Percentiles rank a stretch among this genome's conserved stretches.
These are phyloP conservation scores for Collybiopsis luxurians DNA, from an alignment of 768 basidiomycete genomes.

Conservation along the genomic window DNA sequence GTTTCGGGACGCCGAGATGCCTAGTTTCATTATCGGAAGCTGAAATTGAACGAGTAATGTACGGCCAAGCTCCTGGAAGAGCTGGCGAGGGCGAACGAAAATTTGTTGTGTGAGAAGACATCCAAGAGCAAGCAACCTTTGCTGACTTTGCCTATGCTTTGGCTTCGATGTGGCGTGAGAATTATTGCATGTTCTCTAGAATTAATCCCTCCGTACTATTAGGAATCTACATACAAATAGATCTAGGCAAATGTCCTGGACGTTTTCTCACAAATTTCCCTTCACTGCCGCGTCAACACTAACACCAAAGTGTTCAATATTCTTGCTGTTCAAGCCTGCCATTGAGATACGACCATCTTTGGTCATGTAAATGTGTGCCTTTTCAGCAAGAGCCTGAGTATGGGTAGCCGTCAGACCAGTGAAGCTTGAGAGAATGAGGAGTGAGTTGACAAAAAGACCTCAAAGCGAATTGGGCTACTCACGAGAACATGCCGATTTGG, in stretches of 20 bases:
- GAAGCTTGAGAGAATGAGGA: constrained; percentile 47
- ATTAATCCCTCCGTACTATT: constrained; percentile 6
- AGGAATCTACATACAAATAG: not conserved
- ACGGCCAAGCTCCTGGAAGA: constrained; percentile 47
- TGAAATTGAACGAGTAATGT: constrained; percentile 15
- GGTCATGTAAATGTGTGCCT: constrained; percentile 94
- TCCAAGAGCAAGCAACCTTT: constrained; percentile 6
- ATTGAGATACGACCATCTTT: constrained; percentile 90
- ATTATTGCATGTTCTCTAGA: not conserved
- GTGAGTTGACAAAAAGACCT: not conserved
- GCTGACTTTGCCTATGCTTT: too few species aligned
- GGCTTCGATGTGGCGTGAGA: not conserved
- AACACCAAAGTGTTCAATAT: constrained; percentile 90
- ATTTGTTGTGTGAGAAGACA: constrained; percentile 13
- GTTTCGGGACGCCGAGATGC: too few species aligned
- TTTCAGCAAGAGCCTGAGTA: constrained; percentile 79
- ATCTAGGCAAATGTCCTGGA: not conserved
- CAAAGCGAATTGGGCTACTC: constrained; percentile 8
- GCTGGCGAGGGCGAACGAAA: constrained; percentile 27
- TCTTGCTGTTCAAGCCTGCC: constrained; percentile 82
- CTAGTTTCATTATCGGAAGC: too few species aligned
- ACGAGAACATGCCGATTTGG: constrained; percentile 99
- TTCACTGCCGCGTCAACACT: constrained; percentile 81
- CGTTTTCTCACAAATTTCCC: constrained; percentile 54
- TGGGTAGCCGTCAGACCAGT: constrained; percentile 81